phyloP scores from a whole-genome alignment of 306 rosid species.

The Cucurbita maxima region DNA sequence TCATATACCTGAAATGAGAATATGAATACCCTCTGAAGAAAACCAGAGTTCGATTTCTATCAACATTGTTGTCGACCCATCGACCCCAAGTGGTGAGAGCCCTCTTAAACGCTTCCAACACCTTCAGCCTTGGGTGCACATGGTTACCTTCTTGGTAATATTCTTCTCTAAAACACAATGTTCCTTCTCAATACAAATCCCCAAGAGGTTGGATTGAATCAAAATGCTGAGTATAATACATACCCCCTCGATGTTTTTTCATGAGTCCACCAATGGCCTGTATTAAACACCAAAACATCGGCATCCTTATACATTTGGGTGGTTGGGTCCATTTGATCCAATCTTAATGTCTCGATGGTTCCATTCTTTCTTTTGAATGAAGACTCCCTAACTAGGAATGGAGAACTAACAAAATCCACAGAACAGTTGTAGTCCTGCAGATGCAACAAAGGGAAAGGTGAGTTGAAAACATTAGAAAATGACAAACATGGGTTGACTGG shows the following conservation, averaged over 20 bases:
- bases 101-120: constrained; percentile 58
- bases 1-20: constrained; percentile 73
- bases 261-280: constrained; percentile 99
- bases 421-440: constrained; percentile 79
- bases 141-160: constrained; percentile 87
- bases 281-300: constrained; percentile 70
- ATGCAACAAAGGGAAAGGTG: constrained; percentile 1
- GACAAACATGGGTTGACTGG: neutral
- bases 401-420: constrained; percentile 73
- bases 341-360: constrained; percentile 61
- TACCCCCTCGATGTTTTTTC: constrained; percentile 92
- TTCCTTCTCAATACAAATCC: neutral
- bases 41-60: constrained; percentile 50
- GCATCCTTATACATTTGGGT: constrained; percentile 62
- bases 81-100: constrained; percentile 85
- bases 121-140: constrained; percentile 65
- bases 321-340: constrained; percentile 80
- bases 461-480: constrained; percentile 1
- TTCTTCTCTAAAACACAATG: constrained; percentile 44
- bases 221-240: neutral
- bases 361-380: constrained; percentile 41
- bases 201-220: neutral
- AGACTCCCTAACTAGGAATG: constrained; percentile 77
- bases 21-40: constrained; percentile 88
- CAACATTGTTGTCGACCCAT: constrained; percentile 57